Percentiles rank a stretch among this genome's conserved stretches.
Conservation (phyloP, 2,329 filamentous ascomycete genomes). For the Sarocladium kiliense region DNA sequence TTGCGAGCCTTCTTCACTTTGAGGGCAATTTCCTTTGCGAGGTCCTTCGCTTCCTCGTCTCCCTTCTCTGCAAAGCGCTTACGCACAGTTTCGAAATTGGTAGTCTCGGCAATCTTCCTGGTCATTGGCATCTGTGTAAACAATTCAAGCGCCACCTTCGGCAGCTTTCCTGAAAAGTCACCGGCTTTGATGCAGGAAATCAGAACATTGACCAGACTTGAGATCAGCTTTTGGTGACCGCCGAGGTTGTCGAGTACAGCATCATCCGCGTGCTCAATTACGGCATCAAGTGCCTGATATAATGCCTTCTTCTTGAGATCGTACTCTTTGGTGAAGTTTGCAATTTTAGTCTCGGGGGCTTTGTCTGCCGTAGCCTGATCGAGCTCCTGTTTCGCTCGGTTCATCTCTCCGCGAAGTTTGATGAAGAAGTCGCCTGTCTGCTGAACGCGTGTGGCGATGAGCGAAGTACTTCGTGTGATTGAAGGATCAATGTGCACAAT, state of each 20-base stretch:
- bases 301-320: conserved; percentile 43
- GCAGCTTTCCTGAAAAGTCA: conserved; percentile 48
- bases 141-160: conserved; percentile 53
- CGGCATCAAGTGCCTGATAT: conserved; percentile 46
- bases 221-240: conserved; percentile 51
- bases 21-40: conserved; percentile 53
- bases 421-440: conserved; percentile 46
- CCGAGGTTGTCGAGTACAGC: conserved; percentile 54
- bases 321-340: conserved; percentile 34
- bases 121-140: conserved; percentile 59
- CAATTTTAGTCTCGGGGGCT: conserved; percentile 28
- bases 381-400: conserved; percentile 38
- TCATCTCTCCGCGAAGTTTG: conserved; percentile 41
- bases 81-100: conserved; percentile 61
- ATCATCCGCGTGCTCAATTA: conserved; percentile 48
- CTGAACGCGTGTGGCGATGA: conserved; percentile 44
- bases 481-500: conserved; percentile 42
- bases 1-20: conserved; percentile 38
- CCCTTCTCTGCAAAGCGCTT: conserved; percentile 60
- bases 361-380: conserved; percentile 40
- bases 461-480: conserved; percentile 29
- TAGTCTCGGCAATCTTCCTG: conserved; percentile 55
- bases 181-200: conserved; percentile 48
- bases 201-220: conserved; percentile 48
- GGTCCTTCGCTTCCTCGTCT: conserved; percentile 57